A percentile compares a stretch with the other conserved stretches of the same genome.
Evolutionary conservation across 2,329 filamentous ascomycete species (phyloP).

Genomic region (Exophiala calicioides): DNA sequence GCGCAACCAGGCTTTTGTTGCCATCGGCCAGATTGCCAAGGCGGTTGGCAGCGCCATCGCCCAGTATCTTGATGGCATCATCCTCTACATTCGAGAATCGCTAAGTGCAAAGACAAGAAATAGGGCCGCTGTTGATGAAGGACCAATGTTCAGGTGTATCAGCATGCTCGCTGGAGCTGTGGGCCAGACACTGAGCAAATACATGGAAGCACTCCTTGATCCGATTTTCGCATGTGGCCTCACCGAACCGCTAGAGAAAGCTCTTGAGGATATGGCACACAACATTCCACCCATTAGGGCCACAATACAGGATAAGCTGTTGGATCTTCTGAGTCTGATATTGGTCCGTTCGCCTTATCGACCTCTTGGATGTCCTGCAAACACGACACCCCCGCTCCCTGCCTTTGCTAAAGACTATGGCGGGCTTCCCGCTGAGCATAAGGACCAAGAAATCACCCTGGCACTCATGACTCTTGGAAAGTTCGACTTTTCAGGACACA

Average conservation of each 20-base stretch:
- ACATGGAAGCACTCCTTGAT: conserved; percentile 92
- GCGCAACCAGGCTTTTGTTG: conserved; percentile 88
- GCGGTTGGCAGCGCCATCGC: conserved; percentile 94
- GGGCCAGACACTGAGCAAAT: conserved; percentile 94
- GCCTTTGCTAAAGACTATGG: conserved; percentile 88
- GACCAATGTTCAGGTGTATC: conserved; percentile 93
- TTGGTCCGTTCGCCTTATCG: conserved; percentile 90
- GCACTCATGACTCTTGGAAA: conserved; percentile 95
- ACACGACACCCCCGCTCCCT: conserved; percentile 76
- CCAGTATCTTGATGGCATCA: conserved; percentile 89
- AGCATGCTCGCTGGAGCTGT: conserved; percentile 94
- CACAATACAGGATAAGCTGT: conserved; percentile 86
- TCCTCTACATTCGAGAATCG: conserved; percentile 89
- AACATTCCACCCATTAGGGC: conserved; percentile 94
- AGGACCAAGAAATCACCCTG: conserved; percentile 85
- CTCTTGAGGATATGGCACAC: conserved; percentile 96
- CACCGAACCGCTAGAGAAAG: conserved; percentile 90
- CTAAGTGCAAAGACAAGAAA: conserved; percentile 44
- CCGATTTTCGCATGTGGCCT: conserved; percentile 96
- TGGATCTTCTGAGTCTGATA: conserved; percentile 93
- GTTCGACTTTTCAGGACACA: conserved; percentile 89
- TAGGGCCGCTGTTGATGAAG: conserved; percentile 59
- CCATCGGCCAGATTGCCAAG: conserved; percentile 94
- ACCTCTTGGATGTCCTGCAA: conserved; percentile 85
- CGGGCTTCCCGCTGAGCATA: conserved; percentile 73